These are phyloP conservation scores for Butyriboletus loyo DNA, from an alignment of 768 basidiomycete genomes.

Conservation along the genomic window DNA sequence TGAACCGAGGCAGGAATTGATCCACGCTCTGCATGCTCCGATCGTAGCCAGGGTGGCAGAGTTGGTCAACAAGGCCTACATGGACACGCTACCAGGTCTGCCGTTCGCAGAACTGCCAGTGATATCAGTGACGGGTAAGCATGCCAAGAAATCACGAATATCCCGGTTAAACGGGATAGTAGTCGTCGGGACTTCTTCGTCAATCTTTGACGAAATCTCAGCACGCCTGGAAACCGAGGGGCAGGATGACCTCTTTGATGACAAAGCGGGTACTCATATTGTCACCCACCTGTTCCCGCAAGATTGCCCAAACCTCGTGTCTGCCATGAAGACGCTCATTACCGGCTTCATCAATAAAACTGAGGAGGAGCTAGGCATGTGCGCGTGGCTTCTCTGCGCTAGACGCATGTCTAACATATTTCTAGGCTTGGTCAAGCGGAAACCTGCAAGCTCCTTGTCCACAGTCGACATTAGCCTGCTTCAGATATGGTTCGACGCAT, in stretches of 20 bases:
- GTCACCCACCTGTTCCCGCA: conserved; percentile 54
- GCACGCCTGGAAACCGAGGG: conserved; percentile 32
- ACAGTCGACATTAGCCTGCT: conserved; percentile 61
- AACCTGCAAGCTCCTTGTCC: conserved; percentile 50
- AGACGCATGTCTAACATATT: neutral
- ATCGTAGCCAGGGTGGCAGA: conserved; percentile 44
- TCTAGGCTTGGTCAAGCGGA: conserved; percentile 42
- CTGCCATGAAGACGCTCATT: conserved; percentile 55
- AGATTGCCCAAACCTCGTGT: conserved; percentile 51
- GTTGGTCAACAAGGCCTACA: conserved; percentile 44
- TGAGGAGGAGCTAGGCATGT: conserved; percentile 30
- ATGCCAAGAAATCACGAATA: neutral
- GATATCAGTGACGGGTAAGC: conserved; percentile 53
- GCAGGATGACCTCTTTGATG: conserved; percentile 23
- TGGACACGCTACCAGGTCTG: conserved; percentile 47
- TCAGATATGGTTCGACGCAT: conserved; percentile 54
- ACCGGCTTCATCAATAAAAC: conserved; percentile 47
- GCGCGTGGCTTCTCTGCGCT: conserved; percentile 8
- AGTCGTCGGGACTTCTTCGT: conserved; percentile 46
- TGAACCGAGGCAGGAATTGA: conserved; percentile 37
- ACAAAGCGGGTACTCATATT: conserved; percentile 19
- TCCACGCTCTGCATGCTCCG: conserved; percentile 47
- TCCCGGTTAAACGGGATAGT: conserved; percentile 2
- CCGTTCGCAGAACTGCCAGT: conserved; percentile 61
- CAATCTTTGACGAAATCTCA: conserved; percentile 46